Base-by-base conservation (phyloP, 768 basidiomycete species). In the Lactarius sanguifluus region DNA sequence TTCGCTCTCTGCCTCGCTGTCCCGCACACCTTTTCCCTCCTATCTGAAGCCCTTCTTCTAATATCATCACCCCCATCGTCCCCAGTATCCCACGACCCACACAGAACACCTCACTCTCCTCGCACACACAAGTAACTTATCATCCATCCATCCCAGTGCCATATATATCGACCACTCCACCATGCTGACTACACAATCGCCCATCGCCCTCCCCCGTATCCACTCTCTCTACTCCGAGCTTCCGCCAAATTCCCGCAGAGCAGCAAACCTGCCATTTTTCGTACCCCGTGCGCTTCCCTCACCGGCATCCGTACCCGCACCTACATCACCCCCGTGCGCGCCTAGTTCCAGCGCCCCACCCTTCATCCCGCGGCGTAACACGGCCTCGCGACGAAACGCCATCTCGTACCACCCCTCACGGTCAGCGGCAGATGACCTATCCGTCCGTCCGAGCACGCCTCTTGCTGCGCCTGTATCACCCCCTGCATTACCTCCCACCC, bases 161-260 rank as follows among this genome's bases (percentile, higher is more conserved):
- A 41, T 43, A 64, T 41, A 64, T 64, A 32, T 64, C 56, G 18
- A 25, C 43, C 25, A 58, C 23, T 12, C 13, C 25, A 68, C 30
- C 58, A 71, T 71, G 70, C 70, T 71, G 59, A 65, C 64, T 10
- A 70, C 70, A 5, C 70, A 69, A 61, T 32, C 64, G 6, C 68
- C 68, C 30, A 18, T 40, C 15, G 47, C 52, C 10, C 61, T 61
- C 13, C 70, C 59, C 34, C 67, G 68, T 36, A 65, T 69, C 23
- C 70, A 70, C 62, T 62, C 64, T 13, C 64, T 69, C 56, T 70
- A 70, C 62, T 66, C 70, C 20, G 68, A 70, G 45, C 70, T 70
- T 15, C 70, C 70, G 20, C 68, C 70, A 47, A 70, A 65, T n/a
- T 59, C 70, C 10, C 70, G 70, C 36, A 61, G 70, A 59, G 70